A percentile compares a stretch with the other conserved stretches of the same genome.
phyloP scores from a whole-genome alignment of 345 rosid species.

The Trapa bicornis region DNA sequence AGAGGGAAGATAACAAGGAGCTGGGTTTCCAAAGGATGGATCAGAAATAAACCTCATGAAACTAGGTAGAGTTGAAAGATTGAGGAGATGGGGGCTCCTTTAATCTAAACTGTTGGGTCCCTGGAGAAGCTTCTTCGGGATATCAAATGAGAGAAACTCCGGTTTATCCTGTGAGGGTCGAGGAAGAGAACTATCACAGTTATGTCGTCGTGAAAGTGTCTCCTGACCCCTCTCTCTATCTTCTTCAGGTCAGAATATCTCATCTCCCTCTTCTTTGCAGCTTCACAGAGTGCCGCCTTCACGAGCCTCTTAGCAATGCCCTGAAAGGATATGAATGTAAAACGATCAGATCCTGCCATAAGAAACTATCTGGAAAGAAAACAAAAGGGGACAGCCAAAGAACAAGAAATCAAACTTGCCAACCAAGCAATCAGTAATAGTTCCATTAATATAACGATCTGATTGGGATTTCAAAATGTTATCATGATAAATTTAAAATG shows the following conservation, averaged over 20 bases:
- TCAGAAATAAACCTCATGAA: neutral
- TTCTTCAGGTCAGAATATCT: constrained; percentile 86
- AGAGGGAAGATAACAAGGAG: neutral
- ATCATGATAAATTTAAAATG: neutral
- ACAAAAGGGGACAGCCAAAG: neutral
- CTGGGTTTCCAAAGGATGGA: neutral
- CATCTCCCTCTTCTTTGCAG: constrained; percentile 95
- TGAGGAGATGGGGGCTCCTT: constrained; percentile 21
- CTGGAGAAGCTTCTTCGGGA: constrained; percentile 25
- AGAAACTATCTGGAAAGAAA: neutral
- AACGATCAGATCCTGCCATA: neutral
- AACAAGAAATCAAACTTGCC: neutral
- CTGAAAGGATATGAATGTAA: constrained; percentile 18
- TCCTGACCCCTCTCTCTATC: constrained; percentile 85
- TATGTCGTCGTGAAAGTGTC: constrained; percentile 96
- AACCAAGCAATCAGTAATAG: neutral
- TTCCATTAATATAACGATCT: too few species aligned
- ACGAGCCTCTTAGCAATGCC: constrained; percentile 71
- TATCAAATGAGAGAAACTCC: constrained; percentile 30
- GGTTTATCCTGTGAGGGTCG: constrained; percentile 42
- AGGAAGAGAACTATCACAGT: constrained; percentile 77
- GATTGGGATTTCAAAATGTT: neutral
- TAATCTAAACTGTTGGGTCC: constrained; percentile 47
- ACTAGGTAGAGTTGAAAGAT: neutral
- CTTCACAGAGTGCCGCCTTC: constrained; percentile 68